A percentile compares a stretch with the other conserved stretches of the same genome.
Evolutionary conservation across 345 rosid genomes (phyloP).

Genomic region (Salix dunnii): DNA sequence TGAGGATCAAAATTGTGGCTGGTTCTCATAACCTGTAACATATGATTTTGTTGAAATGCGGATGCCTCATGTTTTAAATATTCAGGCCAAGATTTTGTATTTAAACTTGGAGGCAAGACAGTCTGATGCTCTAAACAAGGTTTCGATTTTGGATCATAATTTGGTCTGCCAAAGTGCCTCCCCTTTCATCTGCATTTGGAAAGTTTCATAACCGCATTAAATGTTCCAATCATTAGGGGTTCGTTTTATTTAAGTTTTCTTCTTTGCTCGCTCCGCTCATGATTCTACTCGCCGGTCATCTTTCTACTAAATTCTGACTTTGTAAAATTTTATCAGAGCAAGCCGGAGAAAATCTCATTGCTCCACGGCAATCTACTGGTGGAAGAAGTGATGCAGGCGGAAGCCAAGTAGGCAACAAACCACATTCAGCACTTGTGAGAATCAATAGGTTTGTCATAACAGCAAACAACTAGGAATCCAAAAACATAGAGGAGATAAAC

Average conservation of each 20-base stretch:
- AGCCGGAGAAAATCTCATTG: background rate
- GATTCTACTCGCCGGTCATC: background rate
- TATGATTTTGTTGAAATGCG: background rate
- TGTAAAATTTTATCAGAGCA: background rate
- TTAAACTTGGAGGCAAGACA: background rate
- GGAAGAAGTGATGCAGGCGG: background rate
- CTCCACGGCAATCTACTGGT: background rate
- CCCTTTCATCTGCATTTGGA: too few species aligned
- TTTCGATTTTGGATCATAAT: background rate
- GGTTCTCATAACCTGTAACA: background rate
- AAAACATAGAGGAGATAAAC: too few species aligned
- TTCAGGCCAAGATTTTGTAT: background rate
- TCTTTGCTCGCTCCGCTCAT: background rate
- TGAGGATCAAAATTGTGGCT: background rate
- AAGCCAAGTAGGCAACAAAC: too few species aligned
- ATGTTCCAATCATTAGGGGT: background rate
- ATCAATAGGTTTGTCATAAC: too few species aligned
- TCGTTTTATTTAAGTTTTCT: background rate
- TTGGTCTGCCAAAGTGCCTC: background rate
- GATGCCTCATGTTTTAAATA: background rate
- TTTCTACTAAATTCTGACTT: background rate
- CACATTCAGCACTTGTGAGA: too few species aligned
- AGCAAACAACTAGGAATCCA: too few species aligned
- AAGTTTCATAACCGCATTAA: background rate
- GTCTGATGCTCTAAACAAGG: background rate